Percentiles rank a stretch among this genome's conserved stretches.
Conservation (phyloP, 306 rosid species). For the Argentina anserina region DNA sequence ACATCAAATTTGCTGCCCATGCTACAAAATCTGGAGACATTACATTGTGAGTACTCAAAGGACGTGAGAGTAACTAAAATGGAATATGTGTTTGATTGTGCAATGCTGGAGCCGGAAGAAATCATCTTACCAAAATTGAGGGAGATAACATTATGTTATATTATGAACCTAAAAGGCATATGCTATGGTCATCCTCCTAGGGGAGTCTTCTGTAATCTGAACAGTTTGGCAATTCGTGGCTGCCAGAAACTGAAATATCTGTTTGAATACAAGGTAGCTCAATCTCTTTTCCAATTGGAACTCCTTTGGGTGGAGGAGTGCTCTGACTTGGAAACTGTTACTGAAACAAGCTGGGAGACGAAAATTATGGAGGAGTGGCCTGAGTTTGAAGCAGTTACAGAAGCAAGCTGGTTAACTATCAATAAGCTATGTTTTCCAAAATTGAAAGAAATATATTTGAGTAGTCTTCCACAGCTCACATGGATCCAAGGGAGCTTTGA, state of each 20-base stretch:
- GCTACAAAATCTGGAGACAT: neutral
- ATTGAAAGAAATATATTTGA: neutral
- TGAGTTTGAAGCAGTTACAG: neutral
- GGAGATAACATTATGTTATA: neutral
- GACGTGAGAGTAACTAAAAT: neutral
- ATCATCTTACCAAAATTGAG: neutral
- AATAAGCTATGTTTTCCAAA: neutral
- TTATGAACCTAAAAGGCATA: neutral
- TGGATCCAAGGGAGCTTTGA: neutral
- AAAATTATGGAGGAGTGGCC: neutral
- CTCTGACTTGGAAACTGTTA: neutral
- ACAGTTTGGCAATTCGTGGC: neutral
- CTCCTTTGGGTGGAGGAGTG: neutral
- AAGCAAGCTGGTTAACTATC: neutral
- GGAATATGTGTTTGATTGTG: neutral
- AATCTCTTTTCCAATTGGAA: neutral
- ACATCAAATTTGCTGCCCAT: neutral
- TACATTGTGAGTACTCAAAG: neutral
- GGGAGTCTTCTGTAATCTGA: neutral
- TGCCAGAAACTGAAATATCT: neutral
- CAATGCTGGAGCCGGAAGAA: neutral
- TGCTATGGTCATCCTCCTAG: fast-evolving
- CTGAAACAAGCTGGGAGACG: neutral
- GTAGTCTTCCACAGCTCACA: neutral
- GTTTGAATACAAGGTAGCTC: neutral